phyloP scores from a whole-genome alignment of 2,329 filamentous ascomycete species.

The Parastagonospora avenae region DNA sequence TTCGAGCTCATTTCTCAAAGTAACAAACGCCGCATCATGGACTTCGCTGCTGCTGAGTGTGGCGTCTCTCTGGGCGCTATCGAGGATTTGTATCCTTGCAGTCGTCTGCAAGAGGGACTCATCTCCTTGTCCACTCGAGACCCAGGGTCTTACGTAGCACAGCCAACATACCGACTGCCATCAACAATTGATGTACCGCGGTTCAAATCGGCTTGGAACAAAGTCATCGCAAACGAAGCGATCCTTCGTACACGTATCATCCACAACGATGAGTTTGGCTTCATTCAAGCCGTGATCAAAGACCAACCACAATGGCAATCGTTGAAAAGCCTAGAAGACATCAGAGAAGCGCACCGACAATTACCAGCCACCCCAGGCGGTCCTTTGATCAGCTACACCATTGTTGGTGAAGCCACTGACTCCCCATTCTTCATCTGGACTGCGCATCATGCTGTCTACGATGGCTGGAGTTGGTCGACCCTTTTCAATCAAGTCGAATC shows the following conservation, averaged over 20 bases:
- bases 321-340: constrained; percentile 24
- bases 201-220: constrained; percentile 55
- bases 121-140: constrained; percentile 38
- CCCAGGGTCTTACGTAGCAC: constrained; percentile 40
- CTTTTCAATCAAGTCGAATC: constrained; percentile 33
- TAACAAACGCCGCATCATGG: constrained; percentile 22
- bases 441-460: constrained; percentile 45
- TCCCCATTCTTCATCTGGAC: constrained; percentile 40
- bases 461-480: constrained; percentile 40
- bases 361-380: constrained; percentile 36
- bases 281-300: constrained; percentile 39
- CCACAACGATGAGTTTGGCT: constrained; percentile 36
- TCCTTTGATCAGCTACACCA: constrained; percentile 27
- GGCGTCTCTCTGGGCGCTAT: constrained; percentile 27
- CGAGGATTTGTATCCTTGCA: constrained; percentile 41
- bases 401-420: constrained; percentile 23
- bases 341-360: constrained; percentile 32
- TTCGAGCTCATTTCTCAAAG: constrained; percentile 31
- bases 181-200: constrained; percentile 29
- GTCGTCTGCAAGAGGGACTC: constrained; percentile 39
- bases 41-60: constrained; percentile 36
- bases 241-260: constrained; percentile 55
- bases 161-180: constrained; percentile 48
- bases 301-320: constrained; percentile 27
- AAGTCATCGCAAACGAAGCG: constrained; percentile 49